phyloP scores from a whole-genome alignment of 1,139 yeast species.

The Sugiyamaella paludigena region DNA sequence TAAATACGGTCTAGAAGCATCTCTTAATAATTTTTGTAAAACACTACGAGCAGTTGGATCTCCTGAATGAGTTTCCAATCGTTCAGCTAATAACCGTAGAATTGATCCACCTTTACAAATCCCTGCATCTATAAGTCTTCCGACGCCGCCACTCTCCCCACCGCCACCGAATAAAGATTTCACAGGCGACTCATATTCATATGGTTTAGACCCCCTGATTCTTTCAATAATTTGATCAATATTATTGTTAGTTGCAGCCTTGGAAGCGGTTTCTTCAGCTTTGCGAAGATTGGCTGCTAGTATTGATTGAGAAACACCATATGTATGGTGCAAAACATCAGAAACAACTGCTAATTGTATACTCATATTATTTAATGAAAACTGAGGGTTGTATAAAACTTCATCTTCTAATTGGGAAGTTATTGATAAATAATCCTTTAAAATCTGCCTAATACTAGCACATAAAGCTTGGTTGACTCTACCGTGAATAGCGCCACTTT shows the following conservation, averaged over 20 bases:
- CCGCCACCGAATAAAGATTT: background rate
- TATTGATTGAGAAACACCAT: conserved; percentile 51
- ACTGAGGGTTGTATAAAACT: conserved; percentile 46
- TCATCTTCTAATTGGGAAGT: conserved; percentile 55
- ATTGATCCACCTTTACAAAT: conserved; percentile 35
- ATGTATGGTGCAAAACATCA: conserved; percentile 53
- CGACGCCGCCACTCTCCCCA: background rate
- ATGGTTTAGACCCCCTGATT: conserved; percentile 19
- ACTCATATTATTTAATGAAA: conserved; percentile 51
- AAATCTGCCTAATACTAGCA: conserved; percentile 51
- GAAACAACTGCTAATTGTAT: conserved; percentile 41
- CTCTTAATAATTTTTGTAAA: conserved; percentile 51
- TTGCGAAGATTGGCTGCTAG: conserved; percentile 38
- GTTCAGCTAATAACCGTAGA: conserved; percentile 57
- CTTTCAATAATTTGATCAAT: conserved; percentile 36
- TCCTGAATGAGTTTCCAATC: conserved; percentile 61
- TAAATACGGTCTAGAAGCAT: conserved; percentile 64
- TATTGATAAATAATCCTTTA: conserved; percentile 49
- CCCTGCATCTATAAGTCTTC: conserved; percentile 21
- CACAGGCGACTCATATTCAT: conserved; percentile 12
- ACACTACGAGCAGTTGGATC: conserved; percentile 58
- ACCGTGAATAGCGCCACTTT: conserved; percentile 59
- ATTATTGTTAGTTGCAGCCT: conserved; percentile 26
- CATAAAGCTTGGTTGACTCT: conserved; percentile 73
- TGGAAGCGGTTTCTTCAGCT: conserved; percentile 25